phyloP scores from a whole-genome alignment of 371 early-diverging fungal genomes.

The Globomyces sp. region DNA sequence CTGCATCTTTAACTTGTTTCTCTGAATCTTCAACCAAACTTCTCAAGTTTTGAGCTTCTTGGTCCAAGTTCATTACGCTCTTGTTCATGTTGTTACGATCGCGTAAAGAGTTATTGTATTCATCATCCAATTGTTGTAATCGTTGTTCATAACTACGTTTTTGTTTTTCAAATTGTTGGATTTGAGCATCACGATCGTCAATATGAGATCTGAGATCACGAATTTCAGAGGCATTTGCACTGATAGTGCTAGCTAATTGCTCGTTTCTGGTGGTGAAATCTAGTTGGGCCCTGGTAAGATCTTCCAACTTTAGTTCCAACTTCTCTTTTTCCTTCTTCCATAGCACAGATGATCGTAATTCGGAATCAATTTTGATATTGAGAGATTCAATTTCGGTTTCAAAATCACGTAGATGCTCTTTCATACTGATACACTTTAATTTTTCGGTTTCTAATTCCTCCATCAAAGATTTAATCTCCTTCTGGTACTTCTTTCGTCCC shows the following conservation, averaged over 20 bases:
- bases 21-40: constrained; percentile 73
- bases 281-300: constrained; percentile 51
- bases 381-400: constrained; percentile 56
- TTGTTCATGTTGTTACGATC: constrained; percentile 62
- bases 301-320: constrained; percentile 58
- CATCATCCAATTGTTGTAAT: constrained; percentile 70
- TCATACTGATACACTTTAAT: constrained; percentile 57
- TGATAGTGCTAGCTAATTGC: constrained; percentile 52
- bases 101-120: constrained; percentile 61
- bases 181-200: constrained; percentile 65
- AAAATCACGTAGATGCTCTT: constrained; percentile 60
- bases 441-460: constrained; percentile 74
- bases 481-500: constrained; percentile 66
- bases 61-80: constrained; percentile 52
- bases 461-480: constrained; percentile 69
- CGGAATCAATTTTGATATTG: constrained; percentile 52
- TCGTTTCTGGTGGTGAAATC: constrained; percentile 51
- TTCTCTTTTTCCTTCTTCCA: constrained; percentile 71
- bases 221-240: constrained; percentile 44
- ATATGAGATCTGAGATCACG: constrained; percentile 54
- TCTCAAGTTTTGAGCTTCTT: constrained; percentile 55
- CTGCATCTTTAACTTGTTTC: constrained; percentile 49
- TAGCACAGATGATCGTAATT: constrained; percentile 43
- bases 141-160: constrained; percentile 69
- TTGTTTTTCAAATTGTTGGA: constrained; percentile 57